phyloP scores from a whole-genome alignment of 2,329 filamentous ascomycete genomes.

The Colletotrichum graminicola region DNA sequence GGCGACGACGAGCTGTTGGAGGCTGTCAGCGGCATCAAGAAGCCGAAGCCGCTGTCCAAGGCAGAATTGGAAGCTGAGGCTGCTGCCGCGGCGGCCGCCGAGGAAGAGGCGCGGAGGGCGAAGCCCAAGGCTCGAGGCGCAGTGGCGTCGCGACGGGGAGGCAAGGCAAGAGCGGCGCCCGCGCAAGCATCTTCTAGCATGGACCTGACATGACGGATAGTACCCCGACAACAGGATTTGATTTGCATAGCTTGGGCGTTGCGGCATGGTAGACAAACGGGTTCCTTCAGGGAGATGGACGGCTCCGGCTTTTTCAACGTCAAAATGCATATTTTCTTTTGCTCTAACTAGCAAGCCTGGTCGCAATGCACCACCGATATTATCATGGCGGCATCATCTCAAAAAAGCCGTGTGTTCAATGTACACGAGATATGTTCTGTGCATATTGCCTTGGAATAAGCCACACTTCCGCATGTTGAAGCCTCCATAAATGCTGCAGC shows the following conservation, averaged over 20 bases:
- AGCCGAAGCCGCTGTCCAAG: conserved; percentile 47
- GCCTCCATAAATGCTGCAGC: conserved; percentile 28
- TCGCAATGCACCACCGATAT: conserved; percentile 29
- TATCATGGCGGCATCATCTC: conserved; percentile 22
- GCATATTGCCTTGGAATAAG: conserved; percentile 35
- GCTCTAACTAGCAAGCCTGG: conserved; percentile 37
- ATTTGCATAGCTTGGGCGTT: conserved; percentile 42
- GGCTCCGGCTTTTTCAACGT: conserved; percentile 25
- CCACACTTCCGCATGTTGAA: conserved; percentile 16
- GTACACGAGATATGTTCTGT: conserved; percentile 41
- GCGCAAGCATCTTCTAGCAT: conserved; percentile 43
- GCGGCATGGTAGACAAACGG: conserved; percentile 26
- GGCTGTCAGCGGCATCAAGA: conserved; percentile 60
- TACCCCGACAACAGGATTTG: background rate
- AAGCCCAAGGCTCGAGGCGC: conserved; percentile 41
- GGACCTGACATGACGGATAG: conserved; percentile 35
- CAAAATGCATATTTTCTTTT: conserved; percentile 41
- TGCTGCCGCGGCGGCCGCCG: conserved; percentile 43
- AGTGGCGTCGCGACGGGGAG: conserved; percentile 47
- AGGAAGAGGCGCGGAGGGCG: conserved; percentile 48
- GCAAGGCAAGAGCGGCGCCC: conserved; percentile 45
- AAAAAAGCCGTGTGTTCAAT: conserved; percentile 32
- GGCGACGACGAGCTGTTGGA: conserved; percentile 59
- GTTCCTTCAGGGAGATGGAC: conserved; percentile 2
- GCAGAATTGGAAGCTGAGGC: conserved; percentile 46